phyloP scores from a whole-genome alignment of 768 basidiomycete species.

The Lyophyllum semitale region DNA sequence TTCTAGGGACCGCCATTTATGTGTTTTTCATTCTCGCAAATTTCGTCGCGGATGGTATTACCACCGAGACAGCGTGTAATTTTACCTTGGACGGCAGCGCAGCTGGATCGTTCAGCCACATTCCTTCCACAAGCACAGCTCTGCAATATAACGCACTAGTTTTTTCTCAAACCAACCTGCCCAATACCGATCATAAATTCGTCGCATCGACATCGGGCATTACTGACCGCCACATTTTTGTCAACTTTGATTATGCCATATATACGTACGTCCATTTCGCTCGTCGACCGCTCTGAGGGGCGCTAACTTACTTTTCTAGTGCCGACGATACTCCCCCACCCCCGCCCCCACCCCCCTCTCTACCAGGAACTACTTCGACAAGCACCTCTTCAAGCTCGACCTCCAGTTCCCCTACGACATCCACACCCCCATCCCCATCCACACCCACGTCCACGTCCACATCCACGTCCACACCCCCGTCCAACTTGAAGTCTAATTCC shows the following conservation, averaged over 20 bases:
- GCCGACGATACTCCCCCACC: no score
- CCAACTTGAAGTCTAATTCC: no score
- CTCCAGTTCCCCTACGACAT: no score
- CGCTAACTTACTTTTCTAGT: no score
- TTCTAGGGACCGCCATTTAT: constrained; percentile 36
- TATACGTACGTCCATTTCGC: constrained; percentile 34
- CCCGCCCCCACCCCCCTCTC: no score
- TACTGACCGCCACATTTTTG: constrained; percentile 30
- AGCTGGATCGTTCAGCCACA: constrained; percentile 25
- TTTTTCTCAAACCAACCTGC: constrained; percentile 25
- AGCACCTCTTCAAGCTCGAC: no score
- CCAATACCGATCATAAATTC: constrained; percentile 29
- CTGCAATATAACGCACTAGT: constrained; percentile 31
- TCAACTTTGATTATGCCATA: constrained; percentile 42
- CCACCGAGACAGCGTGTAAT: constrained; percentile 23
- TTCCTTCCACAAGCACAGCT: constrained; percentile 21
- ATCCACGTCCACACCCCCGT: no score
- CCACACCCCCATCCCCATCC: no score
- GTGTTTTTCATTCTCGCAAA: constrained; percentile 39
- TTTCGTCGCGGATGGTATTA: constrained; percentile 18
- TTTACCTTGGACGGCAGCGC: constrained; percentile 31
- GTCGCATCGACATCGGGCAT: constrained; percentile 29
- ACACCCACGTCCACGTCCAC: not conserved
- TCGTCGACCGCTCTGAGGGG: no score
- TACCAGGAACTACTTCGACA: no score